Conservation (phyloP, 495 filamentous ascomycete species). For the Hypoxylon perforatum region DNA sequence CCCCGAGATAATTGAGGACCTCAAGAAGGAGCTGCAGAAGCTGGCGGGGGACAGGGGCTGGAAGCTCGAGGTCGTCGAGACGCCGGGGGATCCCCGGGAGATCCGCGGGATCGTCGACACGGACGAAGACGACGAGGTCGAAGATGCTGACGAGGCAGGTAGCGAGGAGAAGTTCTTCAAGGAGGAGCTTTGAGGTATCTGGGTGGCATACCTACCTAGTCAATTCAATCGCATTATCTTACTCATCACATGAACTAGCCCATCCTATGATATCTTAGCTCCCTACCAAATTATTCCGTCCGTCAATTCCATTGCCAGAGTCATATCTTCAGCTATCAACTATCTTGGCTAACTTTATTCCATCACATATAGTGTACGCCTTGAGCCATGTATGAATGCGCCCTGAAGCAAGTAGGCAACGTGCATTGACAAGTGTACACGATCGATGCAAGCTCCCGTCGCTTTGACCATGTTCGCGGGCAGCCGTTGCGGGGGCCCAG, state of each 20-base stretch:
- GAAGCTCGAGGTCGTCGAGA: conserved; percentile 64
- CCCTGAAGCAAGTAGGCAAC: conserved; percentile 5
- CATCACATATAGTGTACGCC: no score
- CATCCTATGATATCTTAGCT: no score
- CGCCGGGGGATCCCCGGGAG: conserved; percentile 49
- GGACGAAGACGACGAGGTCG: conserved; percentile 55
- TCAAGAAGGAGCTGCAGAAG: conserved; percentile 67
- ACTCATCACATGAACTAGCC: not conserved
- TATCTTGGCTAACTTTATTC: no score
- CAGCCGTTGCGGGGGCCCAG: no score
- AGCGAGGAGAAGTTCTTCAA: conserved; percentile 60
- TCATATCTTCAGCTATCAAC: not conserved
- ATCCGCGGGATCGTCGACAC: conserved; percentile 59
- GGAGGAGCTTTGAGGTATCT: conserved; percentile 54
- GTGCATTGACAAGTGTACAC: conserved; percentile 3
- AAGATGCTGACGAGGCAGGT: conserved; percentile 49
- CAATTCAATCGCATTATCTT: conserved; percentile 22
- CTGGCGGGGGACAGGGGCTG: conserved; percentile 64
- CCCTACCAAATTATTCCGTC: not conserved
- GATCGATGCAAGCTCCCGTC: not conserved
- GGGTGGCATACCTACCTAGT: conserved; percentile 21
- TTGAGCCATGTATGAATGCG: not conserved
- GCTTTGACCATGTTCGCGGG: no score
- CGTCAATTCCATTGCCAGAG: not conserved
- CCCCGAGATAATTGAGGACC: conserved; percentile 70